Percentiles rank a stretch among this genome's conserved stretches.
These are phyloP conservation scores for Chalciporus chontae DNA, from an alignment of 768 basidiomycete genomes.

Conservation along the genomic window DNA sequence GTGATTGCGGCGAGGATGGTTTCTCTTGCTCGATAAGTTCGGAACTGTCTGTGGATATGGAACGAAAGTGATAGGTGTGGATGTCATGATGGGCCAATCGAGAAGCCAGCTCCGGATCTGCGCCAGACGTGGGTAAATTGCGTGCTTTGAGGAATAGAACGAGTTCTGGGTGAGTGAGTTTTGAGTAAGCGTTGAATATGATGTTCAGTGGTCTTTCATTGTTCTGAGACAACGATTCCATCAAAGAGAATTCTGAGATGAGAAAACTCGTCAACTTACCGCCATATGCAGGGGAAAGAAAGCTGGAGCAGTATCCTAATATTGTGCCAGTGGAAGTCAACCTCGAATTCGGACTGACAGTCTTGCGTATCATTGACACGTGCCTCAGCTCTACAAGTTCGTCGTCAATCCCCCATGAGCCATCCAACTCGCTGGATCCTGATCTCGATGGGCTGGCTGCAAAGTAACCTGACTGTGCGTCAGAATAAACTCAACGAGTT, in stretches of 20 bases:
- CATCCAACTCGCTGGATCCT: too few species aligned
- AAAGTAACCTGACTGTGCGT: too few species aligned
- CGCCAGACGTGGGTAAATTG: conserved; percentile 62
- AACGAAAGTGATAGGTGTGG: conserved; percentile 61
- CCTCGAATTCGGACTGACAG: too few species aligned
- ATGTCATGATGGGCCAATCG: conserved; percentile 74
- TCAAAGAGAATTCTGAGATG: conserved; percentile 28
- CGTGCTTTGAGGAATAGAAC: conserved; percentile 73
- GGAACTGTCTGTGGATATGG: conserved; percentile 28
- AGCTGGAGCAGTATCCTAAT: background rate
- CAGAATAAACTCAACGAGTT: too few species aligned
- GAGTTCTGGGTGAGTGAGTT: conserved; percentile 64
- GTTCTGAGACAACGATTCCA: conserved; percentile 9
- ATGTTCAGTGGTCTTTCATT: conserved; percentile 34
- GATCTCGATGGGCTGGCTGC: too few species aligned
- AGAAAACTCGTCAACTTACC: conserved; percentile 30
- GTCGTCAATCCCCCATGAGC: too few species aligned
- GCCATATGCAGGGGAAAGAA: conserved; percentile 30
- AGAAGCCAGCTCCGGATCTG: conserved; percentile 60
- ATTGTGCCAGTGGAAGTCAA: conserved; percentile 8
- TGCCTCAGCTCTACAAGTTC: too few species aligned
- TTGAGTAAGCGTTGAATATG: conserved; percentile 67
- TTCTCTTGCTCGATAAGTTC: conserved; percentile 17
- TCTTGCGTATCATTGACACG: too few species aligned
- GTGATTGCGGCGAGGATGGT: conserved; percentile 31